These are phyloP conservation scores for Coemansia aciculifera DNA, from an alignment of 192 early-diverging fungal species.

Conservation along the genomic window DNA sequence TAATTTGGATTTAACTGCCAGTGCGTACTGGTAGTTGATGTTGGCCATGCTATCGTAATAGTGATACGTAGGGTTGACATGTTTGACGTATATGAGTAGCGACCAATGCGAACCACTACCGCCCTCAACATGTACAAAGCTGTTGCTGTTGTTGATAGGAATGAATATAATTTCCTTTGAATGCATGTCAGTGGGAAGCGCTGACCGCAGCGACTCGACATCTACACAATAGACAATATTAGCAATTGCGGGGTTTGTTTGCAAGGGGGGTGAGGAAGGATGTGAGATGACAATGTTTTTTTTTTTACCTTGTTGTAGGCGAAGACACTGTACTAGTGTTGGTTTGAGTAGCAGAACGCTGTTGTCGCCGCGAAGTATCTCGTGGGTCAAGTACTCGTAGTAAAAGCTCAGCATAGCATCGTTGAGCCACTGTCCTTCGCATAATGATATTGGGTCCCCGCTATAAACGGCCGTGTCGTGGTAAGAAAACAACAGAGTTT, in stretches of 20 bases:
- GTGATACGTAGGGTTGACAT: slow-evolving; percentile 21
- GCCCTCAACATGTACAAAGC: slow-evolving; percentile 4
- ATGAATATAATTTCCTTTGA: slow-evolving; percentile 26
- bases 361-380: slow-evolving; percentile 29
- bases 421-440: slow-evolving; percentile 43
- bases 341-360: slow-evolving; percentile 44
- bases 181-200: slow-evolving; percentile 21
- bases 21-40: slow-evolving; percentile 31
- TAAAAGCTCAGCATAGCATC: slow-evolving; percentile 50
- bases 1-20: slow-evolving; percentile 17
- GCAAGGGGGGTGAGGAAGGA: neutral
- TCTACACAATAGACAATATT: slow-evolving; percentile 1
- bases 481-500: slow-evolving; percentile 31
- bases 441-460: slow-evolving; percentile 34
- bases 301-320: slow-evolving; percentile 11
- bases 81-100: neutral
- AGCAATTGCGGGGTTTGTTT: neutral
- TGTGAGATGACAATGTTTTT: neutral
- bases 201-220: slow-evolving; percentile 2
- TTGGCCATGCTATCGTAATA: slow-evolving; percentile 54
- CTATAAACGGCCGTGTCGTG: slow-evolving; percentile 32
- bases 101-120: slow-evolving; percentile 7
- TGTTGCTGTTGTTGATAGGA: slow-evolving; percentile 30
- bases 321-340: slow-evolving; percentile 26
- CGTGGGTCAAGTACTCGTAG: slow-evolving; percentile 46